These are phyloP conservation scores for Botrytis porri DNA, from an alignment of 2,329 filamentous ascomycete species.

Conservation along the genomic window DNA sequence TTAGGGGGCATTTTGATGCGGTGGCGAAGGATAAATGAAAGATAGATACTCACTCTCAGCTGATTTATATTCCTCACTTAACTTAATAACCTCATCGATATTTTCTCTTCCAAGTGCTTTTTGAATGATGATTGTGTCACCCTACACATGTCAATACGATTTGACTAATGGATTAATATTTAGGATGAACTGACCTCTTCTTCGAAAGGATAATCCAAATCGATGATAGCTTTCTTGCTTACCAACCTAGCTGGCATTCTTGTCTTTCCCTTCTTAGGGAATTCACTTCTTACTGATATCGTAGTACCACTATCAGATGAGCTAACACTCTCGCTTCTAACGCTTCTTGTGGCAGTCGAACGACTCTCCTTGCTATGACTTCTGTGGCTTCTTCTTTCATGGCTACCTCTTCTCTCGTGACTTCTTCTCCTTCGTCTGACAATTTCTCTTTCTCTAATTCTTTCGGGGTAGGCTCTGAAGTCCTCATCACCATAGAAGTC, in stretches of 20 bases:
- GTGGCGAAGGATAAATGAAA: slow-evolving; percentile 1
- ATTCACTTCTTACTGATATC: slow-evolving; percentile 55
- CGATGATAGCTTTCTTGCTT: slow-evolving; percentile 74
- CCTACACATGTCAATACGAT: slow-evolving; percentile 52
- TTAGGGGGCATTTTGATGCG: slow-evolving; percentile 22
- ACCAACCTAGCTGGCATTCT: slow-evolving; percentile 79
- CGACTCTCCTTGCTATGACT: slow-evolving; percentile 33
- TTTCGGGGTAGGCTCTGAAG: slow-evolving; percentile 59
- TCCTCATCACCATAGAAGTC: slow-evolving; percentile 71
- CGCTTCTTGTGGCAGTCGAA: slow-evolving; percentile 29
- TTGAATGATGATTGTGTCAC: slow-evolving; percentile 75
- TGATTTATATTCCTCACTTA: slow-evolving; percentile 72
- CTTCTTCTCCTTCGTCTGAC: slow-evolving; percentile 44
- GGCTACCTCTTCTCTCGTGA: slow-evolving; percentile 34
- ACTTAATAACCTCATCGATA: slow-evolving; percentile 82
- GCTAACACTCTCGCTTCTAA: slow-evolving; percentile 42
- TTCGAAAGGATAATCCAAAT: slow-evolving; percentile 80
- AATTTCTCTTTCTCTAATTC: slow-evolving; percentile 60
- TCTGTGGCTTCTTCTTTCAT: slow-evolving; percentile 34
- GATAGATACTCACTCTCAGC: slow-evolving; percentile 44
- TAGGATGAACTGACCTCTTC: slow-evolving; percentile 65
- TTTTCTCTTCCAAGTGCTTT: slow-evolving; percentile 85
- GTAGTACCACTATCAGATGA: slow-evolving; percentile 45
- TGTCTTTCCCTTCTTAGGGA: slow-evolving; percentile 84
- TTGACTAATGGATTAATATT: not conserved